phyloP scores from a whole-genome alignment of 371 early-diverging fungal genomes.

The Umbelopsis sp. region DNA sequence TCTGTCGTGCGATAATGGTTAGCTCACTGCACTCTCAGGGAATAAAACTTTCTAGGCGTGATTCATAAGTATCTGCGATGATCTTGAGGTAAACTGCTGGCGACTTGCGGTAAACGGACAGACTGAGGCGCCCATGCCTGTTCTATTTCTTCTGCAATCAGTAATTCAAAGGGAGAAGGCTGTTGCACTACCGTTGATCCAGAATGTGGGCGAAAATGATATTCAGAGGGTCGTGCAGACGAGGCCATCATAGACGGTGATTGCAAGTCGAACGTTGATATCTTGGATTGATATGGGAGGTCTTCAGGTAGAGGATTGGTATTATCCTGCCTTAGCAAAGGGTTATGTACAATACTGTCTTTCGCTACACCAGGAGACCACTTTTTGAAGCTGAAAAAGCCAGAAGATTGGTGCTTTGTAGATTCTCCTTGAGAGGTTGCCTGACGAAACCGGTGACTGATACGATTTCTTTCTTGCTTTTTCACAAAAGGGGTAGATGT shows the following conservation, averaged over 20 bases:
- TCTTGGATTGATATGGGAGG: background rate
- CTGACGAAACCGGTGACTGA: conserved; percentile 1
- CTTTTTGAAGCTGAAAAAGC: conserved; percentile 2
- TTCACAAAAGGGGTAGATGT: background rate
- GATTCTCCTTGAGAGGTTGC: background rate
- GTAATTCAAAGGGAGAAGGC: conserved; percentile 9
- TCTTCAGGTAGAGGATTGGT: background rate
- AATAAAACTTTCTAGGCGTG: background rate
- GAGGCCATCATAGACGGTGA: background rate
- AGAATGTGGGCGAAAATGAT: background rate
- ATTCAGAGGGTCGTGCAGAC: conserved; percentile 2
- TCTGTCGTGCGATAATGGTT: too few relatives aligned
- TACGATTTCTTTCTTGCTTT: conserved; percentile 11
- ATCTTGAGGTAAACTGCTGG: background rate
- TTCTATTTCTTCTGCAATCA: conserved; percentile 15
- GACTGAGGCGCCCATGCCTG: conserved; percentile 11
- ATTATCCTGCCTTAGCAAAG: background rate
- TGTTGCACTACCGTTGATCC: background rate
- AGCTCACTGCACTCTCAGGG: background rate
- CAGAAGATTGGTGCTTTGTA: background rate
- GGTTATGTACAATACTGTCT: background rate
- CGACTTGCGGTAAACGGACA: background rate
- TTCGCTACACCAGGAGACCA: background rate
- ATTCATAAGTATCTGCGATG: background rate
- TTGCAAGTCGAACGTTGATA: background rate